Base-by-base conservation (phyloP, 148 eudicot species). In the Spergularia marina region DNA sequence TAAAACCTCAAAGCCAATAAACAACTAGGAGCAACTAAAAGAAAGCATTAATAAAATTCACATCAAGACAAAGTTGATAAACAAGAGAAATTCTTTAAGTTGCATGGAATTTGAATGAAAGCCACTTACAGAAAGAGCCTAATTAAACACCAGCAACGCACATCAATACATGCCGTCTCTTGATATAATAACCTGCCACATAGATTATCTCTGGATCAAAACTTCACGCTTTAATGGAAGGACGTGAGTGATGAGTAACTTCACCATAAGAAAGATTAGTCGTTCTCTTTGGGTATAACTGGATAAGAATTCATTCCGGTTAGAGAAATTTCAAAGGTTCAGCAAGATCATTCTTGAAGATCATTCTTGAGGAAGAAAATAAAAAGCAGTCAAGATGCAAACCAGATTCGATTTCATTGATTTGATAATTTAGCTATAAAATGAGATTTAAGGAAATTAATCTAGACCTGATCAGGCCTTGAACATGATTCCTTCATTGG, bases 1-100 rank as follows among this genome's bases (percentile, higher is more conserved):
- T 13, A 64, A 53, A 51, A 16, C 73, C 52, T 7, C 57, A 59
- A 51, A 69, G 20, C 64, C 79, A 49, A 17, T 3, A 66, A 68
- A 9, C 10, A 3, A 10, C 36, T 23, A 25, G 40, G 44, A 60
- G 49, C 34, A 13, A 59, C 47, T 59, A 54, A 77, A 53, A 40
- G 10, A 60, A 25, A 30, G 36, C 36, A 30, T 30, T 30, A 30
- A 30, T 30, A 30, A 30, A 12, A 68, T 36, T n/a, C 25, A 40
- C 47, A 60, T 21, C 56, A 55, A 8, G 52, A 72, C 34, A 25
- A 53, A 7, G 64, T 40, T 55, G 7, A 64, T 12, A 30, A 23
- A 65, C 53, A 51, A 36, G 9, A 56, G 2, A 41, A 49, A 17
- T 25, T 36, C 18, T 25, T 64, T 44, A 15, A 36, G 36, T 17